phyloP scores from a whole-genome alignment of 139 green algal species.

The Chlamydomonas sphaeroides region DNA sequence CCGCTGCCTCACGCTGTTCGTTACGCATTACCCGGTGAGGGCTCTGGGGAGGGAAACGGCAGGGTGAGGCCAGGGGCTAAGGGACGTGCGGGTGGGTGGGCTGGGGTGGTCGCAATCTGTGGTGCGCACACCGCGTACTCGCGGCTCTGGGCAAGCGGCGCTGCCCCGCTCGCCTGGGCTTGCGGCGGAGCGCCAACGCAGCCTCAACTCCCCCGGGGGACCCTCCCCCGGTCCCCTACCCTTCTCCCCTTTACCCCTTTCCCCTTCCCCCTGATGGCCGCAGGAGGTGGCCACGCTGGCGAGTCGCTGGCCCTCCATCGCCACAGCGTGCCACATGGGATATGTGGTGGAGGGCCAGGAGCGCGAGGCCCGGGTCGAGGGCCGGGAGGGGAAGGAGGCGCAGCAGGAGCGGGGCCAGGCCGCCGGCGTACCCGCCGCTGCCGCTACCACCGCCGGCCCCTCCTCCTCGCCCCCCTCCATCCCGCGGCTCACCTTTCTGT shows the following conservation, averaged over 20 bases:
- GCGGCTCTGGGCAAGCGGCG: too few species aligned
- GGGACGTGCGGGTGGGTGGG: not conserved
- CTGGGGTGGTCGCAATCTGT: too few species aligned
- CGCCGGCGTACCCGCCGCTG: not conserved
- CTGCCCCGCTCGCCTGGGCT: too few species aligned
- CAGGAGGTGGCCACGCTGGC: not conserved
- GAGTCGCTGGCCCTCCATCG: not conserved
- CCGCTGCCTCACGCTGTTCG: slow-evolving; percentile 81
- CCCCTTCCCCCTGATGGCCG: not conserved
- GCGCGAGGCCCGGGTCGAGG: not conserved
- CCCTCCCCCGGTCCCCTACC: not conserved
- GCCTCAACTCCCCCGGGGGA: too few species aligned
- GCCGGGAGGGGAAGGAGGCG: not conserved
- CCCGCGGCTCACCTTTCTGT: slow-evolving; percentile 85
- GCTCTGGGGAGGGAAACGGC: not conserved
- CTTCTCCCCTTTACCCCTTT: not conserved
- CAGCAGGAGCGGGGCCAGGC: not conserved
- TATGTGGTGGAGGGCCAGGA: slow-evolving; percentile 51
- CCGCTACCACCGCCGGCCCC: not conserved
- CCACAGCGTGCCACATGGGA: slow-evolving; percentile 64
- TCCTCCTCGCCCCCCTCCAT: too few species aligned
- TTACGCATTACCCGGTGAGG: slow-evolving; percentile 91
- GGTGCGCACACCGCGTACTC: too few species aligned
- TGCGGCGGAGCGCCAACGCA: too few species aligned
- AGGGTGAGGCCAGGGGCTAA: not conserved